Evolutionary conservation across 2,329 filamentous ascomycete genomes (phyloP), one percentile per base, ranked within the genome.

Genomic region (Aspergillus jensenii): DNA sequence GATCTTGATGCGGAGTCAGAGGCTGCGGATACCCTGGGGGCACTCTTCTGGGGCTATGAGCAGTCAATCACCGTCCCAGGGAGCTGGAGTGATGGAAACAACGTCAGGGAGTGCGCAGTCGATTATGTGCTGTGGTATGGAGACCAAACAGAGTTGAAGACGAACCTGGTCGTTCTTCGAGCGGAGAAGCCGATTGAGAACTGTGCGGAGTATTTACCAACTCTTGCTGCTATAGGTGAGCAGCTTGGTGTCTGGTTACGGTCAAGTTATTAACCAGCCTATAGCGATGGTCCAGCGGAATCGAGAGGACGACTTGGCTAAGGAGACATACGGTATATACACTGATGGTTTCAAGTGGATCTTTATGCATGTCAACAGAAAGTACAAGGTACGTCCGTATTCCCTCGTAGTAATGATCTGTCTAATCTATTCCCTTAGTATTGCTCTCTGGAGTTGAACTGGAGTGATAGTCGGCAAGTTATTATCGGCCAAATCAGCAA

Each of bases 251-350:
- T 21, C 37, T 31, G 14, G 3, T 21, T 3, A 31, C 4, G 6
- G 41, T 3, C 17, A n/a, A 23, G 4, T 4, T 43, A 44, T 12
- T 49, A 37, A 55, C 44, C 9, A 17, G n/a, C 23, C 11, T 23
- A 25, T 35, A 55, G 53, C 53, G n/a, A 35, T 55, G 37, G 39
- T 55, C 12, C 45, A 55, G 4, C 23, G 44, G 14, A 55, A 44
- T 25, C 44, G 23, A 8, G 25, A n/a, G 33, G 15, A 43, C 14
- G 35, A 19, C 12, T 15, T 43, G 2, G 35, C 35, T 17, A 44
- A 23, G 35, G 52, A 48, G 17, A 35, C 37, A n/a, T 55, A 44
- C n/a, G 27, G 50, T 0, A 43, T 52, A 35, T 35, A 21, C 8
- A 52, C 39, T 15, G 39, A 52, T 37, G 25, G 50, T 8, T 35